A percentile compares a stretch with the other conserved stretches of the same genome.
Conservation (phyloP, 495 filamentous ascomycete species). For the Halenospora varia region DNA sequence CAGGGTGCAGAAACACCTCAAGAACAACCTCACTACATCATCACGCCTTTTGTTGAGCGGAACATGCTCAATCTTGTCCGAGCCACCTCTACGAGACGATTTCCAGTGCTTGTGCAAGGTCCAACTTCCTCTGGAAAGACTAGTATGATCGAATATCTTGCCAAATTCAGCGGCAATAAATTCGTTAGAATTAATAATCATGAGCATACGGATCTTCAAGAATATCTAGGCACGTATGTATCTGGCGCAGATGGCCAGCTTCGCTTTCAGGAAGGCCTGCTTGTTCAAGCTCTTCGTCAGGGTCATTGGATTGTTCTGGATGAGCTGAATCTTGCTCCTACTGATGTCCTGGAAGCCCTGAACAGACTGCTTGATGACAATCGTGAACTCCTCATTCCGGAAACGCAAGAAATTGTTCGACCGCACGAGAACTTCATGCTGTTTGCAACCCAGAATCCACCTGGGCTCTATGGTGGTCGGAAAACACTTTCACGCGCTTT, state of each 20-base stretch:
- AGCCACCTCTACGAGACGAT: conserved; percentile 84
- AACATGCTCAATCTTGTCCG: conserved; percentile 92
- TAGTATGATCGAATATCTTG: conserved; percentile 97
- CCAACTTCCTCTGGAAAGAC: conserved; percentile 97
- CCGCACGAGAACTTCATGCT: conserved; percentile 96
- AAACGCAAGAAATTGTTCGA: conserved; percentile 89
- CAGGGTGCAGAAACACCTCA: conserved; percentile 62
- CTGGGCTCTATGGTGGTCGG: conserved; percentile 90
- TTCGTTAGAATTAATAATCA: conserved; percentile 99
- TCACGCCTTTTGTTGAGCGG: conserved; percentile 89
- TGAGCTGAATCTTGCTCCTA: conserved; percentile 93
- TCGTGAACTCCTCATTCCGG: conserved; percentile 92
- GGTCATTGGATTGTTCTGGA: conserved; percentile 98
- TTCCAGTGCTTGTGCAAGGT: conserved; percentile 94
- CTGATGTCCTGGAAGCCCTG: conserved; percentile 91
- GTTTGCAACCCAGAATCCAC: conserved; percentile 98
- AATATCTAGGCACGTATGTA: conserved; percentile 93
- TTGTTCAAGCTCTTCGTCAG: conserved; percentile 86
- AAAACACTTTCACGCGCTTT: conserved; percentile 93
- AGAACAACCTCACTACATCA: conserved; percentile 85
- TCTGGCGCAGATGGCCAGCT: conserved; percentile 81
- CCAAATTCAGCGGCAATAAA: conserved; percentile 90
- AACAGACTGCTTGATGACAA: conserved; percentile 97
- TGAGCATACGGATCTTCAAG: conserved; percentile 96
- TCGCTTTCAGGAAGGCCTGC: conserved; percentile 86